Percentiles rank a stretch among this genome's conserved stretches.
phyloP scores from a whole-genome alignment of 2,329 filamentous ascomycete genomes.

The Aciculosporium take region DNA sequence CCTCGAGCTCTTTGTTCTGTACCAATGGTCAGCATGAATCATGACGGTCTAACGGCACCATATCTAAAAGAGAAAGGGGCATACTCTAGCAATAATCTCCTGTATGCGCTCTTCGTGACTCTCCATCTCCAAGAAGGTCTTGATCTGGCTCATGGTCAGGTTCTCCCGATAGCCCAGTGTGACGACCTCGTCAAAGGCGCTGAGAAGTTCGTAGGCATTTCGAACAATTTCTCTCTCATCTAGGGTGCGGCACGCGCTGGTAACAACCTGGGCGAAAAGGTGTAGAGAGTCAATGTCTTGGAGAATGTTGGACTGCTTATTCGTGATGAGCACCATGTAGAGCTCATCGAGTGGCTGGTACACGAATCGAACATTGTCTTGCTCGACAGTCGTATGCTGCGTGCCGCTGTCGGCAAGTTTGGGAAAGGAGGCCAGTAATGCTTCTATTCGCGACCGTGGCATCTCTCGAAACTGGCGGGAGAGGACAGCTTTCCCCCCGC shows the following conservation, averaged over 20 bases:
- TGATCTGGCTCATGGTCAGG: slow-evolving; percentile 90
- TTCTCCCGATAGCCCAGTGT: slow-evolving; percentile 95
- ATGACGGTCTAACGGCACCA: neutral
- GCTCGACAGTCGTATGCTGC: slow-evolving; percentile 95
- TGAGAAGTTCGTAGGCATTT: slow-evolving; percentile 91
- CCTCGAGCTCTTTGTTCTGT: slow-evolving; percentile 96
- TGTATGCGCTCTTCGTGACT: slow-evolving; percentile 98
- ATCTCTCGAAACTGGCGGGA: slow-evolving; percentile 97
- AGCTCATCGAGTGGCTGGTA: slow-evolving; percentile 98
- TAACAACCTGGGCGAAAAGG: slow-evolving; percentile 93
- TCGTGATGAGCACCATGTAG: slow-evolving; percentile 99
- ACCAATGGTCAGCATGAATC: slow-evolving; percentile 12
- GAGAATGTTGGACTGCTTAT: slow-evolving; percentile 96
- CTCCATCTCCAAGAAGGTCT: slow-evolving; percentile 98
- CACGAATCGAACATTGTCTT: slow-evolving; percentile 98
- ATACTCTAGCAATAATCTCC: slow-evolving; percentile 84
- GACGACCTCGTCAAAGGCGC: slow-evolving; percentile 93
- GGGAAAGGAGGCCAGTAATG: slow-evolving; percentile 88
- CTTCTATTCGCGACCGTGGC: slow-evolving; percentile 91
- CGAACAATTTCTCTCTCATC: slow-evolving; percentile 91
- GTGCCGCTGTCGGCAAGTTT: slow-evolving; percentile 93
- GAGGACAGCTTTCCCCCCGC: slow-evolving; percentile 94
- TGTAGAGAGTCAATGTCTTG: slow-evolving; percentile 98
- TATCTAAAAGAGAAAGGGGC: slow-evolving; percentile 9
- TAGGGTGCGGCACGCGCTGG: slow-evolving; percentile 86